Percentiles rank a stretch among this genome's conserved stretches.
These are phyloP conservation scores for Phytophthora quininea DNA, from an alignment of 352 stramenopile species.

Conservation along the genomic window DNA sequence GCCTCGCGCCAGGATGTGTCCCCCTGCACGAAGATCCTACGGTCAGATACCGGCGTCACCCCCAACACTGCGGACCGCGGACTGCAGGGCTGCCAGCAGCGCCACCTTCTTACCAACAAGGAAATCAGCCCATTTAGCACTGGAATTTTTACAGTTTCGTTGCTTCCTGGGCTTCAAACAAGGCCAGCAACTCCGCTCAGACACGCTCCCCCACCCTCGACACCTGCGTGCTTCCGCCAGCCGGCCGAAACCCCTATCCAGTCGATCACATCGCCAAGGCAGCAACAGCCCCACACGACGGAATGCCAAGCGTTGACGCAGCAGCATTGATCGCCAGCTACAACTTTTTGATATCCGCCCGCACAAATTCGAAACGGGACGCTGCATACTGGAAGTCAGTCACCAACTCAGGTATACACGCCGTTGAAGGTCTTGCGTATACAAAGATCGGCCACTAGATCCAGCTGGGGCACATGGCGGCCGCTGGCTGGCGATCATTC, in stretches of 20 bases:
- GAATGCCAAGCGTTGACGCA: no score
- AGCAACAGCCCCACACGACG: not conserved
- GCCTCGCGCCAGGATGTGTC: conserved; percentile 19
- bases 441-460: not conserved
- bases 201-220: not conserved
- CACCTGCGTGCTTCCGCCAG: not conserved
- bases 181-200: not conserved
- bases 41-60: conserved; percentile 2
- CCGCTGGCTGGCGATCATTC: no score
- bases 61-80: not conserved
- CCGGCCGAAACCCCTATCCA: not conserved
- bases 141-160: no score
- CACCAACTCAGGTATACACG: not conserved
- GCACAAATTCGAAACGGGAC: not conserved
- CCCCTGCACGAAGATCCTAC: conserved; percentile 2
- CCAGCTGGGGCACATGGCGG: no score
- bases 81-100: not conserved
- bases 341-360: not conserved
- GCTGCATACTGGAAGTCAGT: conserved; percentile 7
- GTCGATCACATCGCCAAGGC: not conserved
- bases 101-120: not conserved
- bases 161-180: not conserved
- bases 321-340: not conserved
- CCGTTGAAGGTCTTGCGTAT: not conserved
- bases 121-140: no score